Percentiles rank a stretch among this genome's conserved stretches.
These are phyloP conservation scores for Somion occarium DNA, from an alignment of 1,284 basidiomycete genomes.

Conservation along the genomic window DNA sequence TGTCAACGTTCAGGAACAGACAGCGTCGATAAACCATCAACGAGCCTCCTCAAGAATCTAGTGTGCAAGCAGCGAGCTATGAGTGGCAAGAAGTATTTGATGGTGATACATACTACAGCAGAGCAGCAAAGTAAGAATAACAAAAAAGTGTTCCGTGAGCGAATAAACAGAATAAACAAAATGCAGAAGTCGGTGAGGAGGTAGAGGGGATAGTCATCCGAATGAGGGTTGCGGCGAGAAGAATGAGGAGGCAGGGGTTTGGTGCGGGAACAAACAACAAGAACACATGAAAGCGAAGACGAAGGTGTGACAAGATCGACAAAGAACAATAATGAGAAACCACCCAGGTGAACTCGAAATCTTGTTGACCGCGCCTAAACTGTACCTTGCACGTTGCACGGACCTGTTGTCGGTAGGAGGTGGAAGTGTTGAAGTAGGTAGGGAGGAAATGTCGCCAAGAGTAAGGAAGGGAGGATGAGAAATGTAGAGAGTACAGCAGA, in stretches of 20 bases:
- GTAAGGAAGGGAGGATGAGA: background rate
- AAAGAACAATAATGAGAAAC: background rate
- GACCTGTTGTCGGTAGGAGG: background rate
- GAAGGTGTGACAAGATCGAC: background rate
- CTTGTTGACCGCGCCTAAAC: background rate
- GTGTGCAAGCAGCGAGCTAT: no score
- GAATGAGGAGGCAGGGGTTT: background rate
- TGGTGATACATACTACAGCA: no score
- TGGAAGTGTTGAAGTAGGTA: background rate
- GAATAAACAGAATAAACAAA: no score
- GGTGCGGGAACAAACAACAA: background rate
- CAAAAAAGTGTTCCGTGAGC: no score
- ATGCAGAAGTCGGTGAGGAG: no score
- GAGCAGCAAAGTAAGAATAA: no score
- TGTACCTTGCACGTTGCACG: no score
- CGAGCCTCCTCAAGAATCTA: no score
- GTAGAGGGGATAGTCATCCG: no score
- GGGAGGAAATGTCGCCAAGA: constrained; percentile 5
- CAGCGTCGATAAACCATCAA: no score
- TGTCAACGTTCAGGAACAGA: no score
- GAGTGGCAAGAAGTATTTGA: no score
- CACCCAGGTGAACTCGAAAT: background rate
- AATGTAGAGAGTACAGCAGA: constrained; percentile 7
- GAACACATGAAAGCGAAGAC: constrained; percentile 4
- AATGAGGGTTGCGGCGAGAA: background rate